These are phyloP conservation scores for Brassica nigra DNA, from an alignment of 345 rosid species.

Conservation along the genomic window DNA sequence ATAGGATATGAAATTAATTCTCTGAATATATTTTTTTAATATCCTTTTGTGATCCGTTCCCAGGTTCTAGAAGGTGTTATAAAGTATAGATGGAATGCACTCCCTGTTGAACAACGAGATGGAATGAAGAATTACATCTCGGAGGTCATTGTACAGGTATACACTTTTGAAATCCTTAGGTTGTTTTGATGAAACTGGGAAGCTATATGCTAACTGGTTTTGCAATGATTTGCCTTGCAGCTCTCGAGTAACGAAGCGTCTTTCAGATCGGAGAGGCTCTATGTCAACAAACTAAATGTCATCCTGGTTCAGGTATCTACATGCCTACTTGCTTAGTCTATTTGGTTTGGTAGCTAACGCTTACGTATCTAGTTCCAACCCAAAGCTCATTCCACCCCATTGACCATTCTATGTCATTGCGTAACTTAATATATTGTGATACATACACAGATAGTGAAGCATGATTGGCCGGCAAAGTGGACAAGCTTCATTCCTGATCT, in stretches of 20 bases:
- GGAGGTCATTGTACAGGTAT: conserved; percentile 97
- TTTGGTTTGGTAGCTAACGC: conserved; percentile 1
- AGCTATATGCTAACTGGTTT: too few relatives aligned
- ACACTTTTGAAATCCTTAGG: background rate
- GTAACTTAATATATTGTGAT: conserved; percentile 16
- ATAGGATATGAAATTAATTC: background rate
- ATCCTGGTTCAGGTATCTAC: conserved; percentile 86
- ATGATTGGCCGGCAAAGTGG: conserved; percentile 99
- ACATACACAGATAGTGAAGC: conserved; percentile 78
- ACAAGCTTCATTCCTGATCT: conserved; percentile 97
- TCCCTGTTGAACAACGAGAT: conserved; percentile 95
- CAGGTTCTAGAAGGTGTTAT: conserved; percentile 99
- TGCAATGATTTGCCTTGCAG: conserved; percentile 39
- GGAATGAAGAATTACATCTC: conserved; percentile 99
- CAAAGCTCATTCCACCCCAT: background rate
- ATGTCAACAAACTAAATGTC: conserved; percentile 91
- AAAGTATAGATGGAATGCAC: conserved; percentile 97
- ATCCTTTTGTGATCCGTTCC: conserved; percentile 20
- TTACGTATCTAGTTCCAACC: background rate
- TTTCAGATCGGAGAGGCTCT: conserved; percentile 81
- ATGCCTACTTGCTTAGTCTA: background rate
- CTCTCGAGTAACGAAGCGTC: conserved; percentile 90
- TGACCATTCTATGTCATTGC: background rate
- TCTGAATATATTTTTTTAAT: background rate
- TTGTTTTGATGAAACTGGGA: background rate